These are phyloP conservation scores for Plantago coronopus DNA, from an alignment of 305 asterid genomes.

Conservation along the genomic window DNA sequence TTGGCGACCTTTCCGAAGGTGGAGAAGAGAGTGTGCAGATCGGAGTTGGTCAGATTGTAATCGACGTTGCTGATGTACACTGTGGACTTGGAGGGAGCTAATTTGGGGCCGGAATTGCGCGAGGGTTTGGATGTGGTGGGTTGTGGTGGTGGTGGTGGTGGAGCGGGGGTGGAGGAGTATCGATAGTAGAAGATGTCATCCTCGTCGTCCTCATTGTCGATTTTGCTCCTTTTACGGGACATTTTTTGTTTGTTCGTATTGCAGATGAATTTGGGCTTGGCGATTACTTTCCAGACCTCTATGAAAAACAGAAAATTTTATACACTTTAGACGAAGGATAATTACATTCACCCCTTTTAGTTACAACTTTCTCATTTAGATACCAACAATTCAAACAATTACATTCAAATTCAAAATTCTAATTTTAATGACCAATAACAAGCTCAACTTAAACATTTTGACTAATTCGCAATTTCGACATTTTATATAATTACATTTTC, in stretches of 20 bases:
- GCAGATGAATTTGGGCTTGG: no score
- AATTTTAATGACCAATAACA: no score
- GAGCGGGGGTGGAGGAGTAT: conserved; percentile 43
- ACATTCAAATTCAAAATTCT: no score
- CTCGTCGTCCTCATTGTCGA: conserved; percentile 47
- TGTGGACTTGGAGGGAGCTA: conserved; percentile 93
- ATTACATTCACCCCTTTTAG: no score
- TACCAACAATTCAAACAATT: no score
- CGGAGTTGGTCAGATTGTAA: conserved; percentile 78
- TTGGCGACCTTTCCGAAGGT: conserved; percentile 92
- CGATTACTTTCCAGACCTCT: no score
- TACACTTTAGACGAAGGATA: no score
- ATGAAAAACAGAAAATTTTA: no score
- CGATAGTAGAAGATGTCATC: conserved; percentile 79
- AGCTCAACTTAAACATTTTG: no score
- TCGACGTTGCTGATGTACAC: conserved; percentile 88
- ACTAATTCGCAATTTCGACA: no score
- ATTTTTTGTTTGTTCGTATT: conserved; percentile 18
- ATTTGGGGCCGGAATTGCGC: conserved; percentile 56
- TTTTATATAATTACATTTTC: no score
- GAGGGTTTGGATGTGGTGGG: conserved; percentile 38
- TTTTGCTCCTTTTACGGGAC: conserved; percentile 38
- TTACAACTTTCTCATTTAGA: no score
- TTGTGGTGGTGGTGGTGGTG: conserved; percentile 29
- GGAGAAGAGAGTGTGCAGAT: conserved; percentile 89